Conservation (phyloP, 2,329 filamentous ascomycete species). For the Acephala macrosclerotiorum region DNA sequence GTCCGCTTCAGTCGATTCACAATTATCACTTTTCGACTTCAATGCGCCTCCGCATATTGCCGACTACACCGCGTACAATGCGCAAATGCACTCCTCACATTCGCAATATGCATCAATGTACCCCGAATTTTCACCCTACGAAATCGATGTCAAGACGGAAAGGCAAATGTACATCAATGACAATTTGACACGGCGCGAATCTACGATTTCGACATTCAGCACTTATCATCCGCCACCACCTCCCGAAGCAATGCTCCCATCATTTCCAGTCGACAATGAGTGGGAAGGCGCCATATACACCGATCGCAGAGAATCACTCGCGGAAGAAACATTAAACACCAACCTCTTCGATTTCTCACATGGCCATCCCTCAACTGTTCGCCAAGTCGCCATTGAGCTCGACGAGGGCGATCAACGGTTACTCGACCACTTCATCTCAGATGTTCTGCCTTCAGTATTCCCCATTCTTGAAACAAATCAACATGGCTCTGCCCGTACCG, state of each 20-base stretch:
- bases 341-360: slow-evolving; percentile 87
- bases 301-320: slow-evolving; percentile 68
- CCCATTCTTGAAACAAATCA: slow-evolving; percentile 92
- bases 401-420: slow-evolving; percentile 88
- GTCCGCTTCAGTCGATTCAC: slow-evolving; percentile 82
- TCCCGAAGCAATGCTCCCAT: slow-evolving; percentile 69
- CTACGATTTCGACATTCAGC: slow-evolving; percentile 90
- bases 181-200: slow-evolving; percentile 83
- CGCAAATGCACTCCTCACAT: slow-evolving; percentile 62
- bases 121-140: slow-evolving; percentile 78
- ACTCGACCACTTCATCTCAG: slow-evolving; percentile 89
- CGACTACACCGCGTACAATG: slow-evolving; percentile 68
- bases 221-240: slow-evolving; percentile 85
- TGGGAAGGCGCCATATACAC: slow-evolving; percentile 73
- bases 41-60: slow-evolving; percentile 63
- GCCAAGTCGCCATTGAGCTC: slow-evolving; percentile 79
- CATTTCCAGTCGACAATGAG: slow-evolving; percentile 71
- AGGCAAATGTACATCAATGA: slow-evolving; percentile 94
- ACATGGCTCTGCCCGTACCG: slow-evolving; percentile 79
- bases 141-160: slow-evolving; percentile 96
- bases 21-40: slow-evolving; percentile 77
- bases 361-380: slow-evolving; percentile 65
- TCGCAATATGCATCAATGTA: slow-evolving; percentile 52
- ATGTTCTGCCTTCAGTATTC: slow-evolving; percentile 88
- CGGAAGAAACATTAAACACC: slow-evolving; percentile 71